Evolutionary conservation across 2,329 filamentous ascomycete species (phyloP).

Genomic region (Thelonectria blattea): DNA sequence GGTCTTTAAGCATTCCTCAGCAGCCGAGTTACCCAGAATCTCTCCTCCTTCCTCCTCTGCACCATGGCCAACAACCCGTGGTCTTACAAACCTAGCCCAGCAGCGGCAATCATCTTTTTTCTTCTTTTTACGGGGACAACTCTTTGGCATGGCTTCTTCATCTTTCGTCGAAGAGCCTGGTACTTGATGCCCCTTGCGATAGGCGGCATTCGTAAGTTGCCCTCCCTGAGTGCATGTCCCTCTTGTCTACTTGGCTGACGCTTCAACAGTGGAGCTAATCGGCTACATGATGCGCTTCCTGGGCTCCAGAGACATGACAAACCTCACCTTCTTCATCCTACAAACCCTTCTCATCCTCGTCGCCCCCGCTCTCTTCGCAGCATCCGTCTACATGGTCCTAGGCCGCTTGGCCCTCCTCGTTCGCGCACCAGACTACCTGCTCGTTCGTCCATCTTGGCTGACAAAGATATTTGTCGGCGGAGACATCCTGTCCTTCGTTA

Average conservation of each 20-base stretch:
- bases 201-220: slow-evolving; percentile 8
- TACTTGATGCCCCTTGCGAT: slow-evolving; percentile 9
- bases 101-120: slow-evolving; percentile 11
- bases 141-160: slow-evolving; percentile 2
- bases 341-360: neutral
- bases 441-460: neutral
- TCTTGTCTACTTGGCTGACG: neutral
- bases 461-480: slow-evolving; percentile 2
- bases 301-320: too few species aligned
- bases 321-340: neutral
- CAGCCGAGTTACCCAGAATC: too few species aligned
- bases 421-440: neutral
- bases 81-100: neutral
- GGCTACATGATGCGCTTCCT: neutral
- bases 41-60: neutral
- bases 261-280: neutral
- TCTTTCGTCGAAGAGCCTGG: slow-evolving; percentile 3
- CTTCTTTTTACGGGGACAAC: neutral
- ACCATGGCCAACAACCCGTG: slow-evolving; percentile 4
- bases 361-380: neutral
- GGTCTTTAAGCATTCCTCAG: neutral
- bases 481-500: neutral
- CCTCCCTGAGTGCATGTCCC: neutral
- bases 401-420: neutral
- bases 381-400: neutral